Evolutionary conservation across 345 rosid species (phyloP).

Genomic region (Eucalyptus regnans): DNA sequence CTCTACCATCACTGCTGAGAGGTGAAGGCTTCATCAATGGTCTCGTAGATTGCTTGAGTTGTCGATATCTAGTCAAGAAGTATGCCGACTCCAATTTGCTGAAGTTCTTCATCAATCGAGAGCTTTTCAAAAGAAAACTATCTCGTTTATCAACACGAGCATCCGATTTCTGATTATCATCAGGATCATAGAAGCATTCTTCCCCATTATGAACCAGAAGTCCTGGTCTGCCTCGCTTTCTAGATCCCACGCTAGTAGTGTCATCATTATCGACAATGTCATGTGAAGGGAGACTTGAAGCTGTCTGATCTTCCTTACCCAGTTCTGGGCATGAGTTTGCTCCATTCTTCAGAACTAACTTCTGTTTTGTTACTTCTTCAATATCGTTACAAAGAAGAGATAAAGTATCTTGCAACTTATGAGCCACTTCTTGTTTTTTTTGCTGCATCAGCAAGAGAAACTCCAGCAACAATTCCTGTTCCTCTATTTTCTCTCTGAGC

Average conservation of each 20-base stretch:
- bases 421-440: constrained; percentile 67
- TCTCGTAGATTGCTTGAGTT: constrained; percentile 36
- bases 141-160: constrained; percentile 30
- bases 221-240: constrained; percentile 57
- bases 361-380: constrained; percentile 66
- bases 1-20: constrained; percentile 63
- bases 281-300: constrained; percentile 25
- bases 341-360: constrained; percentile 38
- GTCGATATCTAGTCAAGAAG: constrained; percentile 66
- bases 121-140: constrained; percentile 44
- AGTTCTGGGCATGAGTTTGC: constrained; percentile 20
- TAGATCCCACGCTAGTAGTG: constrained; percentile 43
- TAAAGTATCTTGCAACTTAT: constrained; percentile 52
- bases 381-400: constrained; percentile 73
- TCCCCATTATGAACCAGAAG: constrained; percentile 16
- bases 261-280: constrained; percentile 27
- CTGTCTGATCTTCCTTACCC: constrained; percentile 29
- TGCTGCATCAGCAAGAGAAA: constrained; percentile 68
- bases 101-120: constrained; percentile 79
- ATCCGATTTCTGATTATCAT: constrained; percentile 22
- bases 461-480: constrained; percentile 80
- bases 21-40: constrained; percentile 38
- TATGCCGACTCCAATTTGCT: constrained; percentile 86
- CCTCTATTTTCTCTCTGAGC: constrained; percentile 69
- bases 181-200: constrained; percentile 35